A percentile compares a stretch with the other conserved stretches of the same genome.
These are phyloP conservation scores for Violaceomyces palustris DNA, from an alignment of 1,284 basidiomycete species.

Conservation along the genomic window DNA sequence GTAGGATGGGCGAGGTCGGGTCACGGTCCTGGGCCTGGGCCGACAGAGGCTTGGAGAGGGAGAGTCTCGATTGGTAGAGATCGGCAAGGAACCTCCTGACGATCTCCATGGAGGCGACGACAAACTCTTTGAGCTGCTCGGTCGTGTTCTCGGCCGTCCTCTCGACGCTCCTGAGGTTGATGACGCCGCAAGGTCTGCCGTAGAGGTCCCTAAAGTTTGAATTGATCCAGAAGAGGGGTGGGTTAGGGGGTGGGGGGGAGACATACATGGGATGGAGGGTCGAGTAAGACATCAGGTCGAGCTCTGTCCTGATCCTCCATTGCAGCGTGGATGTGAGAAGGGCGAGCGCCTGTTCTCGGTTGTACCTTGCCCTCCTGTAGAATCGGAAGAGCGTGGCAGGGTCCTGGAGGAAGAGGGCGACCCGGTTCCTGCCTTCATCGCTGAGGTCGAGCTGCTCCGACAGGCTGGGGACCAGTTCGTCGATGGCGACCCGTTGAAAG, in stretches of 20 bases:
- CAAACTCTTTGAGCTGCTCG: conserved; percentile 47
- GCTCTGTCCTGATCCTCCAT: conserved; percentile 42
- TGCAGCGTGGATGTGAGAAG: conserved; percentile 25
- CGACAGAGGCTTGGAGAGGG: too few species aligned
- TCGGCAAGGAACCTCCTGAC: conserved; percentile 40
- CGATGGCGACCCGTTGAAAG: conserved; percentile 12
- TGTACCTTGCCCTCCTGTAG: conserved; percentile 29
- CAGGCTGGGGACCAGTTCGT: conserved; percentile 16
- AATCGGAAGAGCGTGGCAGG: conserved; percentile 41
- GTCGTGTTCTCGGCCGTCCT: conserved; percentile 34
- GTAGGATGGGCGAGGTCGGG: conserved; percentile 25
- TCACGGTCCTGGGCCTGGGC: conserved; percentile 1
- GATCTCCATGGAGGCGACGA: conserved; percentile 48
- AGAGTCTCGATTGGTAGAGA: conserved; percentile 15
- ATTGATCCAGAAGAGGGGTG: conserved; percentile 50
- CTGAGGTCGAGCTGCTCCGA: conserved; percentile 13
- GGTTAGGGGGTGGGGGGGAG: conserved; percentile 21
- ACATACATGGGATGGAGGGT: conserved; percentile 45
- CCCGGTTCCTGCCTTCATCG: conserved; percentile 15
- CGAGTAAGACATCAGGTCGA: conserved; percentile 30
- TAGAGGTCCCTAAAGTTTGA: conserved; percentile 39
- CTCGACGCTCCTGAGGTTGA: conserved; percentile 43
- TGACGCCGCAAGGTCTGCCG: conserved; percentile 41
- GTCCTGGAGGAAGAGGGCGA: conserved; percentile 16
- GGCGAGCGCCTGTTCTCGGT: conserved; percentile 16